phyloP scores from a whole-genome alignment of 192 early-diverging fungal genomes.

The Umbelopsis sp. region DNA sequence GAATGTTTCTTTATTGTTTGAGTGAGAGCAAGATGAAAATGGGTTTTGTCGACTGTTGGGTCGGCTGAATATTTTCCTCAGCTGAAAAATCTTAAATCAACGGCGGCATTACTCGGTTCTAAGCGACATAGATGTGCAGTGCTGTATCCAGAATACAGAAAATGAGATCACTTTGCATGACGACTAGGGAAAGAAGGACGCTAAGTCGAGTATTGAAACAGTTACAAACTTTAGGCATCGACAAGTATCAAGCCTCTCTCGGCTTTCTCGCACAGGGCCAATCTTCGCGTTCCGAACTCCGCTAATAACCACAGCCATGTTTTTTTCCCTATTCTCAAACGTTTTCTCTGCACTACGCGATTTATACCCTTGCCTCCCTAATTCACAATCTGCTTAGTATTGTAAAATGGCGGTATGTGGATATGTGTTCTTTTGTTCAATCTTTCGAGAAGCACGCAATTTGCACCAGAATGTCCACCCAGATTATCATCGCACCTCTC shows the following conservation, averaged over 20 bases:
- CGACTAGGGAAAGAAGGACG: no score
- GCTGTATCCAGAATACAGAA: no score
- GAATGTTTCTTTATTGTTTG: no score
- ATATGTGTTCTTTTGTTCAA: background rate
- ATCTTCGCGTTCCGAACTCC: background rate
- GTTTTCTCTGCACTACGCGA: slow-evolving; percentile 3
- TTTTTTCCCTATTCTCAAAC: slow-evolving; percentile 8
- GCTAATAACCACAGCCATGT: background rate
- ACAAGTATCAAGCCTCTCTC: background rate
- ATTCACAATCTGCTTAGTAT: background rate
- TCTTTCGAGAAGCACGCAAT: background rate
- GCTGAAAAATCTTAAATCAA: no score
- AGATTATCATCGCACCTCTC: background rate
- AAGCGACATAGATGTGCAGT: no score
- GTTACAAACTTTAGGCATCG: background rate
- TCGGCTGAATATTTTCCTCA: no score
- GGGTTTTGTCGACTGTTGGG: no score
- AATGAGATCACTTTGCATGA: no score
- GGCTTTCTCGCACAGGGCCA: background rate
- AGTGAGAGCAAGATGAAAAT: no score
- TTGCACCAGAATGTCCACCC: background rate
- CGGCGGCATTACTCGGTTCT: no score
- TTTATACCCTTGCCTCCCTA: slow-evolving; percentile 10
- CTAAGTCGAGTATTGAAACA: no score
- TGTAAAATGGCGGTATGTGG: slow-evolving; percentile 16